These are phyloP conservation scores for Colletotrichum camelliae DNA, from an alignment of 2,329 filamentous ascomycete species.

Conservation along the genomic window DNA sequence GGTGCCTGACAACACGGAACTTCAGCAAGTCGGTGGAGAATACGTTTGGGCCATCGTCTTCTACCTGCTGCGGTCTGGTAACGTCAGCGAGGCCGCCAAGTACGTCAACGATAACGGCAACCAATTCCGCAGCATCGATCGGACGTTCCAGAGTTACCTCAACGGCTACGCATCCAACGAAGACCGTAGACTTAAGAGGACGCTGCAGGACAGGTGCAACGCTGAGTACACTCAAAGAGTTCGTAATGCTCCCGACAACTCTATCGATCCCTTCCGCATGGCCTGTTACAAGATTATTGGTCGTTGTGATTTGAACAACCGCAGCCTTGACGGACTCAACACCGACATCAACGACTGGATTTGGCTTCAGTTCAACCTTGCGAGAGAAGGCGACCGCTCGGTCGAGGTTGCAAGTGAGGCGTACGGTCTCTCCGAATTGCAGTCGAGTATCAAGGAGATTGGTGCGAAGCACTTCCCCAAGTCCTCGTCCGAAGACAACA, in stretches of 20 bases:
- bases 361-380: slow-evolving; percentile 75
- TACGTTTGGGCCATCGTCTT: slow-evolving; percentile 95
- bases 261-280: slow-evolving; percentile 93
- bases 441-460: slow-evolving; percentile 84
- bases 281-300: slow-evolving; percentile 98
- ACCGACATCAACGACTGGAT: slow-evolving; percentile 74
- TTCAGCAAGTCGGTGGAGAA: slow-evolving; percentile 81
- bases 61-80: slow-evolving; percentile 85
- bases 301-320: slow-evolving; percentile 71
- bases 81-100: slow-evolving; percentile 81
- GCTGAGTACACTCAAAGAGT: slow-evolving; percentile 88
- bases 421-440: slow-evolving; percentile 71
- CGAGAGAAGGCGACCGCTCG: slow-evolving; percentile 67
- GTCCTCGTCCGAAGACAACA: slow-evolving; percentile 75
- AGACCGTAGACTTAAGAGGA: slow-evolving; percentile 78
- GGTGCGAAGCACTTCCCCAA: slow-evolving; percentile 91
- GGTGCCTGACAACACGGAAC: slow-evolving; percentile 77
- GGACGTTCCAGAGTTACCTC: slow-evolving; percentile 88
- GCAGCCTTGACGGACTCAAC: slow-evolving; percentile 66
- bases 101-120: slow-evolving; percentile 83
- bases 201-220: slow-evolving; percentile 85
- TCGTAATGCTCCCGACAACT: slow-evolving; percentile 83
- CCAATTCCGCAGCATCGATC: slow-evolving; percentile 88
- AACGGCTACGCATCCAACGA: slow-evolving; percentile 79
- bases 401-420: slow-evolving; percentile 70